Evolutionary conservation across 352 stramenopile species (phyloP), one percentile per base, ranked within the genome.

Genomic region (Pythium brassicae): DNA sequence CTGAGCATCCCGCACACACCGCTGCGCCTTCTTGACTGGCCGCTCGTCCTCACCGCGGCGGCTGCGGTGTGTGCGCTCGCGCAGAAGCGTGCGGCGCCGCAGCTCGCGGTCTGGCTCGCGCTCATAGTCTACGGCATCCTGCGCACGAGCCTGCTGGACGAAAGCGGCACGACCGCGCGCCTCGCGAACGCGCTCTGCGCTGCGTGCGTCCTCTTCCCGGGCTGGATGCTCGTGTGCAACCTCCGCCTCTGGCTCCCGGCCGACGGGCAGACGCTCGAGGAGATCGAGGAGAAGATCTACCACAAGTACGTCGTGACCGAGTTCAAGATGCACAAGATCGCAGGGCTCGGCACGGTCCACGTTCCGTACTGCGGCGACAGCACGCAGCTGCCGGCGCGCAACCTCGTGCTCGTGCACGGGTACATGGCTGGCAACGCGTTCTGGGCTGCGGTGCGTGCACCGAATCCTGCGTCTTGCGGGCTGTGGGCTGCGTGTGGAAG

Each of bases 391-490:
- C 74, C 71, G 17, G 70, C 76, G 5, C 67, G 73, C 5, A 86
- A 73, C 17, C 62, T 93, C 22, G 83, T 93, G 19, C 68, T 93
- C 10, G 65, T 93, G 27, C 83, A 93, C 54, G 83, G 83, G n/a
- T 93, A 88, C 57, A 72, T 84, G 45, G 80, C 75, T 35, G 78
- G 78, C 1, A 93, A 93, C 39, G 74, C 72, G 0, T 89, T 91
- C 42, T 93, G 83, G 83, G 74, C 78, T 14, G 76, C 80, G 54
- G 79, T 87, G 57, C 47, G 71, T 59, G 7, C 50, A 4, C 12
- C 14, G 5, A 40, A 40, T 6, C 19, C 11, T 19, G 17, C 2
- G 20, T 12, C 8, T 22, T 6, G 0, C 25, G 27, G n/a, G n/a
- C n/a, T n/a, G n/a, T n/a, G n/a, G n/a, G n/a, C n/a, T 43, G 25